Percentiles rank a stretch among this genome's conserved stretches.
Evolutionary conservation across 176 grass and related monocot genomes (phyloP).

Genomic region (Rhynchospora tenuis): DNA sequence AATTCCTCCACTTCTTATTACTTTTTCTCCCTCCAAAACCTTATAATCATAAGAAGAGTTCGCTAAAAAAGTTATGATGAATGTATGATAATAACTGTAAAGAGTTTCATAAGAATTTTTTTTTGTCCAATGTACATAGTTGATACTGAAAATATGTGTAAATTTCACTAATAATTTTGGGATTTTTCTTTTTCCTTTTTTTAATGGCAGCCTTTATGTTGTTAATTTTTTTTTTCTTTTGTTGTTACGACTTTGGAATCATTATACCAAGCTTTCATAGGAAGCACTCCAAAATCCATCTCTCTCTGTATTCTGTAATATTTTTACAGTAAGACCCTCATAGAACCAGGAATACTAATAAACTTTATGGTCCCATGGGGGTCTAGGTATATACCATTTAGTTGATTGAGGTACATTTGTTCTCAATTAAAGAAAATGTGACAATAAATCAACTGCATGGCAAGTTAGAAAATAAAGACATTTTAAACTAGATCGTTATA

Average conservation of each 20-base stretch:
- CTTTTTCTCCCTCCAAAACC: not conserved
- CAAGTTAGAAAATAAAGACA: not conserved
- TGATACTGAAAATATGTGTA: not conserved
- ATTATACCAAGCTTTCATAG: not conserved
- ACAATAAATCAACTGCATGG: not conserved
- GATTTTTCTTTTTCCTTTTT: not conserved
- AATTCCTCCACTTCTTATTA: not conserved
- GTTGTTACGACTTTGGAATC: not conserved
- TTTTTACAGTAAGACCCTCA: not conserved
- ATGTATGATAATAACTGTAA: not conserved
- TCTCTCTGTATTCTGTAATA: not conserved
- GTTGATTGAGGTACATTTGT: not conserved
- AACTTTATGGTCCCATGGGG: not conserved
- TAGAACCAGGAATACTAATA: not conserved
- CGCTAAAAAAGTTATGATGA: not conserved
- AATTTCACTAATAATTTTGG: not conserved
- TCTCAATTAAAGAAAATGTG: too few relatives aligned
- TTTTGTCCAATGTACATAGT: not conserved
- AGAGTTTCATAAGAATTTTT: not conserved
- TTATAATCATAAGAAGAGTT: not conserved
- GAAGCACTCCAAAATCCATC: constrained; percentile 2
- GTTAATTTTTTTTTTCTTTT: not conserved
- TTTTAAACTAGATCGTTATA: not conserved
- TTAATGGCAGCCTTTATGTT: not conserved
- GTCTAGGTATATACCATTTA: not conserved